Evolutionary conservation across 108 stramenopile species (phyloP).

Genomic region (Fragilaria crotonensis): DNA sequence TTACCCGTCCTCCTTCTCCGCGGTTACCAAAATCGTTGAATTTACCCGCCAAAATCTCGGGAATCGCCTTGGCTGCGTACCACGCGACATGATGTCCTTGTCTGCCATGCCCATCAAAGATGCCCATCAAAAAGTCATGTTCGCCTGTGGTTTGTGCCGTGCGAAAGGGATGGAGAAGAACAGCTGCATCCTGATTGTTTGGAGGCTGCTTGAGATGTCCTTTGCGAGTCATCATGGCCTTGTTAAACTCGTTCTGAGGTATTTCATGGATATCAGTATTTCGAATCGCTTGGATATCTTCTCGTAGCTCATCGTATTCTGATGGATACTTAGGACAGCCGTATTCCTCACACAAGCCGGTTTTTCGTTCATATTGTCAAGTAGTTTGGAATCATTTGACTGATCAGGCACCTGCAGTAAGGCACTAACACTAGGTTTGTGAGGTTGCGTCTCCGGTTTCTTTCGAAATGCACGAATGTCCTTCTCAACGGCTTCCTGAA

Average conservation of each 20-base stretch:
- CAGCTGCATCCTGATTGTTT: conserved; percentile 60
- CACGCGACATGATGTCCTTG: conserved; percentile 46
- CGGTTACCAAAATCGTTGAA: conserved; percentile 1
- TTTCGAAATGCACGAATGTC: too few relatives aligned
- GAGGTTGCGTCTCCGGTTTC: too few relatives aligned
- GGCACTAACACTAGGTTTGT: too few relatives aligned
- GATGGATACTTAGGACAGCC: not conserved
- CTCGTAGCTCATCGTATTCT: not conserved
- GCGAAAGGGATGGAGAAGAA: conserved; percentile 40
- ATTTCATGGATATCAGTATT: too few relatives aligned
- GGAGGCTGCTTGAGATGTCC: not conserved
- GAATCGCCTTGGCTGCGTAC: conserved; percentile 35
- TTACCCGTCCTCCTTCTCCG: not conserved
- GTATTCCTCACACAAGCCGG: not conserved
- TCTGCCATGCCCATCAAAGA: conserved; percentile 70
- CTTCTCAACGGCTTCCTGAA: too few relatives aligned
- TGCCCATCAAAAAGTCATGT: conserved; percentile 39
- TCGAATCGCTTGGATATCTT: not conserved
- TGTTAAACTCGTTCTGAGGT: not conserved
- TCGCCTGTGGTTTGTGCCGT: conserved; percentile 2
- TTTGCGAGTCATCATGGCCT: not conserved
- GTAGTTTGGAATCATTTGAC: too few relatives aligned
- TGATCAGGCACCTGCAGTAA: too few relatives aligned
- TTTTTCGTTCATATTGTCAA: not conserved
- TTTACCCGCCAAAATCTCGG: conserved; percentile 33